A percentile compares a stretch with the other conserved stretches of the same genome.
phyloP scores from a whole-genome alignment of 176 grass and related monocot species.

The Dendrocalamus sinicus region DNA sequence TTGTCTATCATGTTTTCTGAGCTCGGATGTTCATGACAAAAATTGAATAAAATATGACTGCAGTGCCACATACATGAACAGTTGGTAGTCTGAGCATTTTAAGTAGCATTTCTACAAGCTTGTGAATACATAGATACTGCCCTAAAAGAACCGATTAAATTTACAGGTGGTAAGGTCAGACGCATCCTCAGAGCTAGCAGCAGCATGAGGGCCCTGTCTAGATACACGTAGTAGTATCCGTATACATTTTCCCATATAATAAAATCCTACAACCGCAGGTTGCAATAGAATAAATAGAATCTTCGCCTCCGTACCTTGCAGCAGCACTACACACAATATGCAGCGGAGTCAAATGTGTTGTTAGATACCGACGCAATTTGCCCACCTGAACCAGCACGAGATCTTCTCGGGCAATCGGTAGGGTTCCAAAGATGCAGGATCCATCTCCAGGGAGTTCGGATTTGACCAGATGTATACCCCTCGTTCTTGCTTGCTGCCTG shows the following conservation, averaged over 20 bases:
- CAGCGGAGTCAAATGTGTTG: neutral
- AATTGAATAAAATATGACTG: too few relatives aligned
- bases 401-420: conserved; percentile 81
- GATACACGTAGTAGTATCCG: neutral
- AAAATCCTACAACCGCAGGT: neutral
- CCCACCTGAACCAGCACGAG: conserved; percentile 79
- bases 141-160: neutral
- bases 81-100: neutral
- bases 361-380: conserved; percentile 73
- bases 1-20: too few relatives aligned
- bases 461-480: conserved; percentile 98
- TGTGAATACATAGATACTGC: neutral
- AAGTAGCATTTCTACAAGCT: neutral
- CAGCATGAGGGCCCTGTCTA: neutral
- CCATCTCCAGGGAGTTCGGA: conserved; percentile 63
- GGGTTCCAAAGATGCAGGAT: conserved; percentile 69
- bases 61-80: too few relatives aligned
- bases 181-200: neutral
- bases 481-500: conserved; percentile 84
- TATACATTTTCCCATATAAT: conserved; percentile 4
- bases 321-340: neutral
- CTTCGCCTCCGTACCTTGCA: neutral
- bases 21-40: too few relatives aligned
- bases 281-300: conserved; percentile 52
- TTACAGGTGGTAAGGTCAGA: conserved; percentile 19